Conservation (phyloP, 768 basidiomycete species). For the Phanerochaete sordida region DNA sequence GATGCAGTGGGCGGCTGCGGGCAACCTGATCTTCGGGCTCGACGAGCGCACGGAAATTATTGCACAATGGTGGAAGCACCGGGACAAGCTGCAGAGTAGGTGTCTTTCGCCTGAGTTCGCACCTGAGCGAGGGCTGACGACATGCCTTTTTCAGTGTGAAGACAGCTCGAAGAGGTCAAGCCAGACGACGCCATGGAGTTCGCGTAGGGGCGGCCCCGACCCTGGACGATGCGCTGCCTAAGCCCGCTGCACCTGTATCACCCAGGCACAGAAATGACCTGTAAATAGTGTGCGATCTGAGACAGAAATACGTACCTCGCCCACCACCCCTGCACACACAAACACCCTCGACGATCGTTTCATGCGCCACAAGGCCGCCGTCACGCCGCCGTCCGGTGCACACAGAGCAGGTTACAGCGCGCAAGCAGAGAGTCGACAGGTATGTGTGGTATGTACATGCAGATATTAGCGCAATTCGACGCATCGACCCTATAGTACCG, state of each 20-base stretch:
- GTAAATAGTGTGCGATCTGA: too few species aligned
- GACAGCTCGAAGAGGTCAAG: slow-evolving; percentile 15
- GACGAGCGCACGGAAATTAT: slow-evolving; percentile 14
- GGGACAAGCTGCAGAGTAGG: slow-evolving; percentile 19
- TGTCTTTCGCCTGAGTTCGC: too few species aligned
- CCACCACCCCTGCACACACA: too few species aligned
- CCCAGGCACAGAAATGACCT: too few species aligned
- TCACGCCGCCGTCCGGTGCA: background rate
- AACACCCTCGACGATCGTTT: background rate
- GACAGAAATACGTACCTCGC: too few species aligned
- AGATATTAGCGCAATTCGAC: slow-evolving; percentile 14
- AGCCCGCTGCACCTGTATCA: too few species aligned
- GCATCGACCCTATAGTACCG: slow-evolving; percentile 12
- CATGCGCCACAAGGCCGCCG: too few species aligned
- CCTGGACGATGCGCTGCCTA: too few species aligned
- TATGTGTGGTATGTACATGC: slow-evolving; percentile 12
- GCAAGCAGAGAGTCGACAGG: background rate
- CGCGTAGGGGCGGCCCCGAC: background rate
- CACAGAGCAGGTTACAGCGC: background rate
- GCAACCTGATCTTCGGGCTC: slow-evolving; percentile 14
- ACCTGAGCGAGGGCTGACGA: too few species aligned
- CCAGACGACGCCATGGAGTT: slow-evolving; percentile 15
- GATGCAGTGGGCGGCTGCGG: slow-evolving; percentile 17
- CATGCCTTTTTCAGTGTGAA: slow-evolving; percentile 13
- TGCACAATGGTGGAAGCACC: slow-evolving; percentile 18